Evolutionary conservation across 2,329 filamentous ascomycete genomes (phyloP), one percentile per base, ranked within the genome.

Genomic region (Fusarium denticulatum): DNA sequence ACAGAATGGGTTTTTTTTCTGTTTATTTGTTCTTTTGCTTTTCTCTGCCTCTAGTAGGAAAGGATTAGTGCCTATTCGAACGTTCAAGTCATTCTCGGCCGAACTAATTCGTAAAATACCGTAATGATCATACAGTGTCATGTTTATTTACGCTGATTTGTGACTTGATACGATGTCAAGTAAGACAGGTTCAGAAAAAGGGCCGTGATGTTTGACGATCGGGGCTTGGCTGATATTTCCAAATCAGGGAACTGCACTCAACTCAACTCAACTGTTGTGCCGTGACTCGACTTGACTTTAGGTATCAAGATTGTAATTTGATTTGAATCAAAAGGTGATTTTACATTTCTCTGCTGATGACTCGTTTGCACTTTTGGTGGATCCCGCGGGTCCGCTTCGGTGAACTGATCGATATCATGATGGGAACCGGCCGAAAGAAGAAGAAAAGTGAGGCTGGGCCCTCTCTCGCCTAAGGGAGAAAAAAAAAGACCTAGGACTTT

Each of bases 321-420:
- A 22, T 57, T 36, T 39, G 36, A 40, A 22, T 28, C 47, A 52
- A 47, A 36, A 63, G 39, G 39, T 66, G 66, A 30, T 60, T 53
- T 32, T 56, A 45, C 58, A 69, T 49, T 67, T 52, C 50, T 55
- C 50, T 56, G 24, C 45, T 46, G 42, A 58, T 69, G 37, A 65
- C 24, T 34, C 68, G 70, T 73, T 9, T 60, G 24, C 40, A 50
- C 26, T 32, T 57, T 59, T 14, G 45, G 36, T 71, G 69, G 47
- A 53, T n/a, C 47, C 57, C 67, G 64, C 50, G 65, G 52, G 50
- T 72, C 65, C 64, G 47, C 60, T 39, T 66, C 69, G 69, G 60
- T 69, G 70, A 61, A 64, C 57, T 69, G 65, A 69, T 69, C 39
- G 42, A 72, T 68, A 45, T 66, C 53, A 60, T 61, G 45, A 39